These are phyloP conservation scores for Fusarium pseudocircinatum DNA, from an alignment of 2,329 filamentous ascomycete species.

Conservation along the genomic window DNA sequence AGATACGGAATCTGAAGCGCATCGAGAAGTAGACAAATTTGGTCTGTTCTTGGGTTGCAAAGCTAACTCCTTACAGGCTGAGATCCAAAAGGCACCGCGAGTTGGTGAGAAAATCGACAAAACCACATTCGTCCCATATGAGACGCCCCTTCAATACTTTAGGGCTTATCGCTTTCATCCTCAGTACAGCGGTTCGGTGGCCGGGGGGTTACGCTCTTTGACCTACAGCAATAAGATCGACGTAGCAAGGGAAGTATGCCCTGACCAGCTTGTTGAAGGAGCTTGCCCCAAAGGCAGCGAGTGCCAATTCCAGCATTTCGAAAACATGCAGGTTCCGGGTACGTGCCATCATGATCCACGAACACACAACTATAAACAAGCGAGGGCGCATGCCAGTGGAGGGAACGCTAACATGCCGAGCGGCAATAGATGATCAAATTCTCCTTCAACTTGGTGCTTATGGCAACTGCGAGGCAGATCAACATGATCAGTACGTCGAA, in stretches of 20 bases:
- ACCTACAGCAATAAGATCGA: conserved; percentile 96
- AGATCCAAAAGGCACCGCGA: conserved; percentile 1
- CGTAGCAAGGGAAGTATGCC: conserved; percentile 76
- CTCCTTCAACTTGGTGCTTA: conserved; percentile 76
- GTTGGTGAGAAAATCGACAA: conserved; percentile 5
- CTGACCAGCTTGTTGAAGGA: conserved; percentile 75
- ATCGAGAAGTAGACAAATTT: conserved; percentile 57
- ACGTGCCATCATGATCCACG: conserved; percentile 41
- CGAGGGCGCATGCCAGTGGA: conserved; percentile 41
- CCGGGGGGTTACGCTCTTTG: conserved; percentile 84
- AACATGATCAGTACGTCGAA: conserved; percentile 68
- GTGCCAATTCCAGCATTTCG: conserved; percentile 84
- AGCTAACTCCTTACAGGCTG: conserved; percentile 38
- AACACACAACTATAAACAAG: conserved; percentile 28
- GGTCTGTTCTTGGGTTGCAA: conserved; percentile 6
- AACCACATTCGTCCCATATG: conserved; percentile 68
- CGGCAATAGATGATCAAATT: conserved; percentile 73
- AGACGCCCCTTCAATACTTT: conserved; percentile 84
- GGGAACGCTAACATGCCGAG: conserved; percentile 59
- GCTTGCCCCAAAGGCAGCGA: conserved; percentile 74
- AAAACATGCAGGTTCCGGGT: conserved; percentile 52
- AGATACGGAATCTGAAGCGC: conserved; percentile 39
- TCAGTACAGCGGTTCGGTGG: conserved; percentile 72
- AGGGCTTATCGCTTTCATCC: conserved; percentile 92
- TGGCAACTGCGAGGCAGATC: conserved; percentile 69